Evolutionary conservation across 1,139 yeast genomes (phyloP), one percentile per base, ranked within the genome.

Genomic region (Yamadazyma trypodendri): DNA sequence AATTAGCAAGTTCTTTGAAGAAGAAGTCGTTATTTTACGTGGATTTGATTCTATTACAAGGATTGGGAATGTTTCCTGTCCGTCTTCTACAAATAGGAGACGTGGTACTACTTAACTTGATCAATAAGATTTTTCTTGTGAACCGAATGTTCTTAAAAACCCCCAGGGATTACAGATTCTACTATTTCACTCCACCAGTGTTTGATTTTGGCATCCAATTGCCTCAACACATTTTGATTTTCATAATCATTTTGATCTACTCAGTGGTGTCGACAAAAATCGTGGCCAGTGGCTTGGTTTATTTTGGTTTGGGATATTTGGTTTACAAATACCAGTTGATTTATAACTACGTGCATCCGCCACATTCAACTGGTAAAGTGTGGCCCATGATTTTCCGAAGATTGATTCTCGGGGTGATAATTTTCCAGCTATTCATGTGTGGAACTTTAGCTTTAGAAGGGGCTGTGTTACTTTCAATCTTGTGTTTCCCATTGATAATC

Each of bases 21-120:
- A 83, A 81, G 34, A 68, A 83, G 43, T 77, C 90, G 0, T 62
- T 83, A 34, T 84, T 84, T 50, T 84, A 84, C 55, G 88, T 82
- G 40, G 94, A 87, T 57, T 71, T 87, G 58, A 86, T 87, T 38
- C 35, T 48, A 10, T 43, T 84, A 38, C 92, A 84, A 62, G 92
- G 92, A 2, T 63, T 84, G 40, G 92, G 89, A 7, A 77, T 84
- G 76, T 81, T 82, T 56, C 94, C 92, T 0, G 81, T 81, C 52
- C 79, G 83, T 50, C 61, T 84, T 20, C 12, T 80, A 78, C 56
- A 78, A 83, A 46, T 67, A 78, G 61, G 72, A 32, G 73, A 68
- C 44, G 68, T 71, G 33, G 54, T 70, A 25, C 49, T 68, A 18
- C 52, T 67, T 20, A 65, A 68, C 81, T 41, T 66, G 72, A 33